Evolutionary conservation across 345 rosid genomes (phyloP).

Genomic region (Gossypioides kirkii): DNA sequence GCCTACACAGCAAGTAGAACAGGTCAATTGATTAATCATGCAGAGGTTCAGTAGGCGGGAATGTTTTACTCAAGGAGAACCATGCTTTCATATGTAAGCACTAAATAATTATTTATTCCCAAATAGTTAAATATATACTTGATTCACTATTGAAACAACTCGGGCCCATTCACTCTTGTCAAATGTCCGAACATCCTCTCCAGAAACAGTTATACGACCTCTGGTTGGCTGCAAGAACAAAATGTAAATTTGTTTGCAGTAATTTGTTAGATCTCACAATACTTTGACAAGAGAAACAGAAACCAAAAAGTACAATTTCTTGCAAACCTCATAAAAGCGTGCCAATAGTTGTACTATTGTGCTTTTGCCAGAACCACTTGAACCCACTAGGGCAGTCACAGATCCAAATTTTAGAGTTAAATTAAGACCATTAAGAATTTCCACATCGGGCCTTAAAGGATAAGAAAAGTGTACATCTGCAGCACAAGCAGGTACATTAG

Average conservation of each 20-base stretch:
- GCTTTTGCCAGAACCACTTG: slow-evolving; percentile 98
- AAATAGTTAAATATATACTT: slow-evolving; percentile 39
- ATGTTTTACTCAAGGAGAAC: not conserved
- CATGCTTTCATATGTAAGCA: not conserved
- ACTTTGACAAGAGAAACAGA: slow-evolving; percentile 1
- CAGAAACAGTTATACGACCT: slow-evolving; percentile 80
- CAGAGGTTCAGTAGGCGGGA: not conserved
- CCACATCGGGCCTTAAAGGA: slow-evolving; percentile 77
- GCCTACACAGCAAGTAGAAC: not conserved
- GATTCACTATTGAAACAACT: slow-evolving; percentile 87
- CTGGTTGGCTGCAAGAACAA: slow-evolving; percentile 61
- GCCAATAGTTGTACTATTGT: slow-evolving; percentile 91
- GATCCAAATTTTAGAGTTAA: slow-evolving; percentile 72
- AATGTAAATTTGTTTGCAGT: slow-evolving; percentile 19
- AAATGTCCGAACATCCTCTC: slow-evolving; percentile 88
- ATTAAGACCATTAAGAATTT: slow-evolving; percentile 65
- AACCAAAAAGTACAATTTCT: slow-evolving; percentile 4
- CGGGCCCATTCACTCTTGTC: slow-evolving; percentile 94
- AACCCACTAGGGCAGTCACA: slow-evolving; percentile 88
- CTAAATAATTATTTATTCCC: not conserved
- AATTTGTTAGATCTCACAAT: slow-evolving; percentile 10
- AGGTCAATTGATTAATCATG: not conserved
- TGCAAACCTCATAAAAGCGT: slow-evolving; percentile 80
- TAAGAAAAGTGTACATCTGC: slow-evolving; percentile 86
- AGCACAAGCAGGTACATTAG: slow-evolving; percentile 21